Conservation (phyloP, 345 rosid genomes). For the Toxicodendron radicans region DNA sequence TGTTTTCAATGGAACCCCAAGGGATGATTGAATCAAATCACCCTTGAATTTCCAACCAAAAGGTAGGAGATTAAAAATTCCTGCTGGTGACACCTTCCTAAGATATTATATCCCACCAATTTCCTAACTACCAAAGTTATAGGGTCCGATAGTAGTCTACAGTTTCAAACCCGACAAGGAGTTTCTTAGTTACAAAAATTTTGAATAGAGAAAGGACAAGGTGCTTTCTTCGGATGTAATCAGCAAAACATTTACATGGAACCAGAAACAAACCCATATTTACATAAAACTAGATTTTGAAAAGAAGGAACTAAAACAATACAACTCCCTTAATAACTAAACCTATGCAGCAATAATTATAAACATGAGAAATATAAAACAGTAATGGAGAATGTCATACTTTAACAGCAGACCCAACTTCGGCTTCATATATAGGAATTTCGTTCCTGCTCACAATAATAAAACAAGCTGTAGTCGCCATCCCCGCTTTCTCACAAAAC, state of each 20-base stretch:
- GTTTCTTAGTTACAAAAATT: no score
- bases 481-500: conserved; percentile 16
- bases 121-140: neutral
- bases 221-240: neutral
- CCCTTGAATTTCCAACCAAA: neutral
- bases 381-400: conserved; percentile 31
- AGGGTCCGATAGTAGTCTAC: neutral
- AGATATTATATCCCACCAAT: neutral
- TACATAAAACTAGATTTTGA: neutral
- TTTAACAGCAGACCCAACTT: conserved; percentile 89
- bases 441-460: conserved; percentile 87
- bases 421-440: conserved; percentile 95
- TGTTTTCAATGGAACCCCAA: neutral
- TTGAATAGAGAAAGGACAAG: neutral
- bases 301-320: neutral
- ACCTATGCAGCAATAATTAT: neutral
- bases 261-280: neutral
- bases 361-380: neutral
- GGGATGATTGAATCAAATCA: neutral
- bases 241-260: neutral
- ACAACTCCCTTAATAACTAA: neutral
- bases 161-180: neutral
- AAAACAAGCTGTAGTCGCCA: conserved; percentile 91
- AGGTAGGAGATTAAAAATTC: no score
- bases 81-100: neutral